These are phyloP conservation scores for Platanthera zijinensis DNA, from an alignment of 106 monocot species.

Conservation along the genomic window DNA sequence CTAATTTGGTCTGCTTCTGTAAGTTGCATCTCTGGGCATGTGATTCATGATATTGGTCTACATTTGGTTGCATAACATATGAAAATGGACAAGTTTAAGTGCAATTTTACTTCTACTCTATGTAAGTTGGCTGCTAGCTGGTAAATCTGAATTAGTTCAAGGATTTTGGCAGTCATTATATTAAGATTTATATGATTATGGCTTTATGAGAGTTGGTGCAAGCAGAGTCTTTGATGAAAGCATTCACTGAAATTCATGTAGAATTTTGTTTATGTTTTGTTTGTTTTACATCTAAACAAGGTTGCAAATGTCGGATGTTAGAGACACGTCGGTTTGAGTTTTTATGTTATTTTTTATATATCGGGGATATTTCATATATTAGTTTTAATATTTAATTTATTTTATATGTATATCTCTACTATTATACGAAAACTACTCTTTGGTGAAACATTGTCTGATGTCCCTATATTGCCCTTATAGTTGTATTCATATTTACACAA, in stretches of 20 bases:
- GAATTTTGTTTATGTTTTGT: neutral
- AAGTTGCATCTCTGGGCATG: slow-evolving; percentile 25
- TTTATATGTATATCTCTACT: too few species aligned
- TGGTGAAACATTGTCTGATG: too few species aligned
- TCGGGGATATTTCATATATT: too few species aligned
- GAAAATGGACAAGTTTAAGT: neutral
- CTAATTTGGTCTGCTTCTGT: slow-evolving; percentile 94
- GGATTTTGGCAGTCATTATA: neutral
- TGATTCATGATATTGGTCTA: neutral
- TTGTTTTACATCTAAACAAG: neutral
- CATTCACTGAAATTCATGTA: neutral
- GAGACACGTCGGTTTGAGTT: too few species aligned
- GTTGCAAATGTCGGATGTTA: neutral
- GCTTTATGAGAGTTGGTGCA: neutral
- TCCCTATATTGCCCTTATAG: too few species aligned
- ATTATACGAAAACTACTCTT: too few species aligned
- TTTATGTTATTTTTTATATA: too few species aligned
- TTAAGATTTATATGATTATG: neutral
- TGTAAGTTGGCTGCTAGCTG: neutral
- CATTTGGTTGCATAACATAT: neutral
- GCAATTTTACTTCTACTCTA: neutral
- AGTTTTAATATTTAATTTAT: too few species aligned
- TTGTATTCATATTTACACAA: too few species aligned
- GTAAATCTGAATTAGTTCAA: neutral
- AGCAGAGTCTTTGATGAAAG: neutral